Evolutionary conservation across 257 asterid genomes (phyloP).

Genomic region (Scutellaria barbata): DNA sequence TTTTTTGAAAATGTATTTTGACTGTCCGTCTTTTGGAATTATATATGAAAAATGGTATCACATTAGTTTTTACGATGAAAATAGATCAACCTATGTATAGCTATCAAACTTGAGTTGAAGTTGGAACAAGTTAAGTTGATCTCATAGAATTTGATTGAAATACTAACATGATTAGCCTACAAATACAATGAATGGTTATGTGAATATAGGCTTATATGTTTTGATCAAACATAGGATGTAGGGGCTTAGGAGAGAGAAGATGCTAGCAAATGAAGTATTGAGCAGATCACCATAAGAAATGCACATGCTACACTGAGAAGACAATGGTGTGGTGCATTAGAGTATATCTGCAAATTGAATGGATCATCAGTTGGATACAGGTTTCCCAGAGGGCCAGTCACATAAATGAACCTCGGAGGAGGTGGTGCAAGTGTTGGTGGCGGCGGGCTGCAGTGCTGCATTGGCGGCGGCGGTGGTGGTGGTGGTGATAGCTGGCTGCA

Average conservation of each 20-base stretch:
- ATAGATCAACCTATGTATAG: too few relatives aligned
- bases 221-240: background rate
- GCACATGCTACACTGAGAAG: background rate
- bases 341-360: slow-evolving; percentile 40
- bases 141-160: too few relatives aligned
- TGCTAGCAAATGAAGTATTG: slow-evolving; percentile 28
- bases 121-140: too few relatives aligned
- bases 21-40: too few relatives aligned
- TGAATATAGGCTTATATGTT: background rate
- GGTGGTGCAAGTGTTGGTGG: slow-evolving; percentile 38
- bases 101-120: too few relatives aligned
- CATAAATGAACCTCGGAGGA: slow-evolving; percentile 39
- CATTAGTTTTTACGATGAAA: too few relatives aligned
- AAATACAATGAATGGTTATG: too few relatives aligned
- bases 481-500: slow-evolving; percentile 48
- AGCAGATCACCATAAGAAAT: slow-evolving; percentile 33
- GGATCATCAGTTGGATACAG: slow-evolving; percentile 47
- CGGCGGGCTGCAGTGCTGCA: slow-evolving; percentile 29
- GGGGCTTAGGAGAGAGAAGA: background rate
- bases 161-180: too few relatives aligned
- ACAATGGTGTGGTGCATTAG: slow-evolving; percentile 33
- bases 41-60: too few relatives aligned
- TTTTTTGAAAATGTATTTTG: too few relatives aligned
- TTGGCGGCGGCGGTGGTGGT: slow-evolving; percentile 19
- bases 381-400: slow-evolving; percentile 28